These are phyloP conservation scores for Salinomyces thailandicus DNA, from an alignment of 2,329 filamentous ascomycete species.

Conservation along the genomic window DNA sequence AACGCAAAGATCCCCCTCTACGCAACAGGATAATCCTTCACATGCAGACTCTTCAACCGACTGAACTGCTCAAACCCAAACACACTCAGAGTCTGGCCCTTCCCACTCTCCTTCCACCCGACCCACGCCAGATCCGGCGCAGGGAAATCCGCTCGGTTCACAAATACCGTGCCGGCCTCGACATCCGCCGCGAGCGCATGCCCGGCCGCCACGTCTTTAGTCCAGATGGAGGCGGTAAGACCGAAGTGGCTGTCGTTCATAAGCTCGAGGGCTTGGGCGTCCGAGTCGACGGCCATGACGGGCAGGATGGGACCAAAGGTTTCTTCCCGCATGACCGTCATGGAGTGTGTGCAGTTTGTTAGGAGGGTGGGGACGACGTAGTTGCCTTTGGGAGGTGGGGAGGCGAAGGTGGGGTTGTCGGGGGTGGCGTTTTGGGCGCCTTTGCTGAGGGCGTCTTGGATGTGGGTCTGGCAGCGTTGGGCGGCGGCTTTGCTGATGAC, in stretches of 20 bases:
- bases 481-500: conserved; percentile 75
- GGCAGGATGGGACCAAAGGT: conserved; percentile 91
- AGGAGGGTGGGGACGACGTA: conserved; percentile 81
- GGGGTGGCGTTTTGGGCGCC: conserved; percentile 80
- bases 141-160: conserved; percentile 88
- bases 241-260: conserved; percentile 97
- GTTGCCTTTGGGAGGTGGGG: conserved; percentile 67
- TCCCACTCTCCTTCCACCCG: conserved; percentile 94
- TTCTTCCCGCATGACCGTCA: conserved; percentile 86
- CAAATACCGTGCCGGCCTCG: conserved; percentile 90
- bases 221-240: conserved; percentile 95
- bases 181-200: conserved; percentile 68
- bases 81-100: conserved; percentile 76
- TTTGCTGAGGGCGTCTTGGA: conserved; percentile 71
- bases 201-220: conserved; percentile 67
- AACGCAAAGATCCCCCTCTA: too few relatives aligned
- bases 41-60: conserved; percentile 89
- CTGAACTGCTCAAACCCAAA: conserved; percentile 95
- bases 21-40: conserved; percentile 60
- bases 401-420: conserved; percentile 64
- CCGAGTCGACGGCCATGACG: conserved; percentile 72
- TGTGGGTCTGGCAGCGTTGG: conserved; percentile 64
- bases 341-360: conserved; percentile 66
- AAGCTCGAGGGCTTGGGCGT: conserved; percentile 67
- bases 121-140: conserved; percentile 58